Base-by-base conservation (phyloP, 2,329 filamentous ascomycete genomes). In the Cytospora chrysosperma region DNA sequence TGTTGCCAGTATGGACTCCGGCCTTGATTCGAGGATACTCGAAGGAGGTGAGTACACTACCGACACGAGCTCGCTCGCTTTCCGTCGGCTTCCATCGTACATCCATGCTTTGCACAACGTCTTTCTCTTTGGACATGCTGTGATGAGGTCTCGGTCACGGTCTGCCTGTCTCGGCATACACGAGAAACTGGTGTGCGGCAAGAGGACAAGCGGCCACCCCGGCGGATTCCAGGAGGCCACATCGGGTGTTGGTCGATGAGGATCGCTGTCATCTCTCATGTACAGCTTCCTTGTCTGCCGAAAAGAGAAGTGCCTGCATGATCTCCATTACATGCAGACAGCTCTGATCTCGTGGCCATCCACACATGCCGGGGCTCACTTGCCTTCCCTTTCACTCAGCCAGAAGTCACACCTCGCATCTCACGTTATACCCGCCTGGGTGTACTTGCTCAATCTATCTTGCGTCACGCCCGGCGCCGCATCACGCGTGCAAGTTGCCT, bases 1-100 rank as follows among this genome's bases (percentile, higher is more conserved):
- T 77, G 85, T 99, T 66, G 80, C 88, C 3, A 86, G 82, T 68
- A 96, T 99, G 93, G 85, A 89, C 52, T 93, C 93, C 67, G 91
- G 93, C 69, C 84, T 99, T 21, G 95, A 98, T 77, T 92, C 94
- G 56, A 89, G 85, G 74, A 88, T 99, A 67, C 85, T 96, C 71
- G 96, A 99, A 90, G 95, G 91, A 83, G 95, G 92, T 93, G 79
- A 82, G 90, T 84, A 43, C 30, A 50, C 40, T 56, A 32, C 50
- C 65, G 65, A 68, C 66, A 27, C 53, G 28, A 56, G 4, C 32
- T 50, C 71, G 69, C 67, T 73, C 69, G 67, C 66, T 70, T 70
- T 75, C 58, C 69, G 59, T 72, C 67, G 70, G 72, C 70, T 71
- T 27, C 66, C 67, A n/a, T 52, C 28, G 26, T 51, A 21, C 53